A percentile compares a stretch with the other conserved stretches of the same genome.
Conservation (phyloP, 2,329 filamentous ascomycete genomes). For the Aureobasidium sp. region DNA sequence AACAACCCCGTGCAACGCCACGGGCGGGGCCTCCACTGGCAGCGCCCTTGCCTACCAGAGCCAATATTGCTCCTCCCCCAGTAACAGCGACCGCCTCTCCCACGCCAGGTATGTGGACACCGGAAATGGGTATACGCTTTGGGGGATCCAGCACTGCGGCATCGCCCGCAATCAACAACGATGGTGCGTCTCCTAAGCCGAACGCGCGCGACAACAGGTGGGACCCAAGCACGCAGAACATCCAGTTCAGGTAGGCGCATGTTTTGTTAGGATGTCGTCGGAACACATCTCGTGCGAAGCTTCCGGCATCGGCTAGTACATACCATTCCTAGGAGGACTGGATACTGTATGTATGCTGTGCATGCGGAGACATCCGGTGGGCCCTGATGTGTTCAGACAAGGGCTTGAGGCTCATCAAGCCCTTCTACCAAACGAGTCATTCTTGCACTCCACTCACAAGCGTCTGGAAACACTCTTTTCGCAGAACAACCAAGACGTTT, state of each 20-base stretch:
- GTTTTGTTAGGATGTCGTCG: neutral
- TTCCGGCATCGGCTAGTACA: neutral
- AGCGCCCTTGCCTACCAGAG: slow-evolving; percentile 43
- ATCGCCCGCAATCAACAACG: slow-evolving; percentile 12
- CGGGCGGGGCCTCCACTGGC: slow-evolving; percentile 46
- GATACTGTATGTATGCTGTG: neutral
- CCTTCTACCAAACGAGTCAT: neutral
- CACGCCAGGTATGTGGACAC: slow-evolving; percentile 61
- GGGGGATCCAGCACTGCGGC: slow-evolving; percentile 34
- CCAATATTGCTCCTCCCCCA: slow-evolving; percentile 19
- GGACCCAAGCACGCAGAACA: slow-evolving; percentile 30
- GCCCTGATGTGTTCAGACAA: neutral
- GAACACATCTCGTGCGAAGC: neutral
- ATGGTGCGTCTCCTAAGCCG: slow-evolving; percentile 21
- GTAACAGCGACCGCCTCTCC: slow-evolving; percentile 19
- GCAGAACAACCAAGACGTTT: neutral
- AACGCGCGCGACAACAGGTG: slow-evolving; percentile 25
- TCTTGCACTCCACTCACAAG: neutral
- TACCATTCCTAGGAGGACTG: neutral
- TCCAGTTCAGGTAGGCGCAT: slow-evolving; percentile 30
- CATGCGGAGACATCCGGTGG: neutral
- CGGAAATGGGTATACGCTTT: slow-evolving; percentile 75
- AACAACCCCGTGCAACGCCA: slow-evolving; percentile 32
- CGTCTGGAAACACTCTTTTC: neutral
- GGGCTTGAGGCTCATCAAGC: neutral